phyloP scores from a whole-genome alignment of 345 rosid genomes.

The Syzygium oleosum region DNA sequence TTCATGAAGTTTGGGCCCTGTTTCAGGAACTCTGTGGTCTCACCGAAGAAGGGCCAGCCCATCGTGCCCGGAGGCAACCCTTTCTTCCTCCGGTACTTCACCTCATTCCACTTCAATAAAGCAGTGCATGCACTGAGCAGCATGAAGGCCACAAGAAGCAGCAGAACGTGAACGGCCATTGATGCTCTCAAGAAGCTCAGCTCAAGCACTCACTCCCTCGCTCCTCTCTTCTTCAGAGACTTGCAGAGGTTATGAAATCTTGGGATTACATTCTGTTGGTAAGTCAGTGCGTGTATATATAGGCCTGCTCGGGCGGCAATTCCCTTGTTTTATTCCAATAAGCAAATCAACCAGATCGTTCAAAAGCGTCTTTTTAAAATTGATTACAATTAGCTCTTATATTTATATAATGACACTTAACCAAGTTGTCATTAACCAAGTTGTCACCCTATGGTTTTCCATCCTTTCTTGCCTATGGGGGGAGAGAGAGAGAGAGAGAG shows the following conservation, averaged over 20 bases:
- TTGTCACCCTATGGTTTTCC: background rate
- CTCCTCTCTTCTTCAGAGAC: background rate
- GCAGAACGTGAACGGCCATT: conserved; percentile 41
- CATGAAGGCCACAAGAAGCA: conserved; percentile 10
- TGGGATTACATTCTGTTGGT: background rate
- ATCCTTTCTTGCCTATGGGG: background rate
- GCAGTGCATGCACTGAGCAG: conserved; percentile 41
- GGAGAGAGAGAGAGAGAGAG: background rate
- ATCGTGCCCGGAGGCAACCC: conserved; percentile 82
- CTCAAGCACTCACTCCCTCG: background rate
- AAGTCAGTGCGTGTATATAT: background rate
- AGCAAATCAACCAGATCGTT: background rate
- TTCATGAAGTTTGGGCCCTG: conserved; percentile 81
- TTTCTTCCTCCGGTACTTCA: conserved; percentile 42
- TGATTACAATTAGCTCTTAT: background rate
- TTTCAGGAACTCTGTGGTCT: conserved; percentile 68
- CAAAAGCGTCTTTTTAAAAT: background rate
- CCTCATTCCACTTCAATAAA: conserved; percentile 64
- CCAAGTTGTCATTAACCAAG: background rate
- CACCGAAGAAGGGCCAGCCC: conserved; percentile 92
- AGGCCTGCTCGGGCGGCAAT: background rate
- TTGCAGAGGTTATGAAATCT: background rate
- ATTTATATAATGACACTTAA: background rate
- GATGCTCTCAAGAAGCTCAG: conserved; percentile 4
- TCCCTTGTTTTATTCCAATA: background rate